Base-by-base conservation (phyloP, 163 green algal species). In the Volvox carteri region DNA sequence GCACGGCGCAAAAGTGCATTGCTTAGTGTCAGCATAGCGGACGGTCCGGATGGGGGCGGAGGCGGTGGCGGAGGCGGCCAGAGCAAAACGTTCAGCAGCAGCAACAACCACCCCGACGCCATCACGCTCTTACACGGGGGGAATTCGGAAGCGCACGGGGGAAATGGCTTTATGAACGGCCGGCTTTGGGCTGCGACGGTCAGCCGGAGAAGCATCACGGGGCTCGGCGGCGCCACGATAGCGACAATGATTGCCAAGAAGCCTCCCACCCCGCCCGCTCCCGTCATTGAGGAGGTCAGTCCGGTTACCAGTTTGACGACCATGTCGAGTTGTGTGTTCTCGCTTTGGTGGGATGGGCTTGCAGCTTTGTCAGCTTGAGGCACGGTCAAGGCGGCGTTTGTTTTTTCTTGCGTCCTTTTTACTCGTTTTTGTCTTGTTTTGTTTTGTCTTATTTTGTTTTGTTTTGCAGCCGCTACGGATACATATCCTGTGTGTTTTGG, bases 241-340 rank as follows among this genome's bases (percentile, higher is more conserved):
- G 41, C 39, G 1, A 21, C 14, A 4, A 35, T 86, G 41, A n/a
- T 76, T 25, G 42, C 18, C 33, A 87, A 87, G 48, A 87, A 87
- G 48, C 65, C 65, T 30, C 65, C 81, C 33, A 58, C 81, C 9
- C 81, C 81, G 30, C 65, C 81, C 0, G 16, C 65, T 33, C 81
- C 81, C 4, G 28, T 87, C 3, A 87, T 87, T 19, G 81, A 88
- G 35, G 83, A 88, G 37, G 67, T 88, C 35, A 68, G 75, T 8
- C n/a, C n/a, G 50, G n/a, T n/a, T n/a, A n/a, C n/a, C n/a, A n/a
- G n/a, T n/a, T n/a, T n/a, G n/a, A n/a, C n/a, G n/a, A n/a, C n/a
- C n/a, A n/a, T n/a, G n/a, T n/a, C n/a, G n/a, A n/a, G n/a, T n/a
- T n/a, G n/a, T n/a, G n/a, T n/a, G n/a, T n/a, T n/a, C n/a, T n/a